Base-by-base conservation (phyloP, 2,329 filamentous ascomycete genomes). In the Scedosporium apiospermum region DNA sequence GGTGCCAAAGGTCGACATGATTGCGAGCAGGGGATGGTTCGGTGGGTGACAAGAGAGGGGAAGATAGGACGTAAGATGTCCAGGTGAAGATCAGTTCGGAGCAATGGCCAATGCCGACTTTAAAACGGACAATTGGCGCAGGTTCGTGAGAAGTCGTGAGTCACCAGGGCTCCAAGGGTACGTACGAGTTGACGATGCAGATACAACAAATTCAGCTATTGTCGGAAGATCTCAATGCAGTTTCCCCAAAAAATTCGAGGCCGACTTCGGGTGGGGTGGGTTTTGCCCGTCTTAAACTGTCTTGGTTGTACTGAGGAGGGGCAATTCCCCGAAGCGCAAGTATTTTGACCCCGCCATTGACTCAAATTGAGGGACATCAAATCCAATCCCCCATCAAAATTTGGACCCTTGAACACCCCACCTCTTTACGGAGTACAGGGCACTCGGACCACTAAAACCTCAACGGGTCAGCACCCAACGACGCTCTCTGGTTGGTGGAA, bases 1-100 rank as follows among this genome's bases (percentile, higher is more conserved):
- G 60, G 88, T 80, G 69, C 93, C 92, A 76, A 96, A 96, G 63
- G 90, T 93, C 69, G 92, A 96, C 90, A 95, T 95, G 66, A 64
- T 82, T 74, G 62, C 57, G 61, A 49, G 6, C 6, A 34, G 44
- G 18, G 60, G 60, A 61, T 53, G 63, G 16, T 58, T 64, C 60
- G 60, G 63, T 66, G 63, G 65, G 59, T 60, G 63, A 64, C 64
- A 58, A 23, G 23, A 61, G 61, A 63, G 60, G 27, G 49, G 38
- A 53, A 61, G 44, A 61, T 51, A 60, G 21, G 46, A 23, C 42
- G 51, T 23, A 30, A 49, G 41, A 14, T 57, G 3, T 23, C 12
- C 3, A 27, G n/a, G n/a, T 16, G n/a, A 34, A n/a, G 26, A 23
- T 21, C 12, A 9, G 58, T 14, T 27, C 5, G 23, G 7, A 55